phyloP scores from a whole-genome alignment of 306 rosid species.

The Gillenia trifoliata region DNA sequence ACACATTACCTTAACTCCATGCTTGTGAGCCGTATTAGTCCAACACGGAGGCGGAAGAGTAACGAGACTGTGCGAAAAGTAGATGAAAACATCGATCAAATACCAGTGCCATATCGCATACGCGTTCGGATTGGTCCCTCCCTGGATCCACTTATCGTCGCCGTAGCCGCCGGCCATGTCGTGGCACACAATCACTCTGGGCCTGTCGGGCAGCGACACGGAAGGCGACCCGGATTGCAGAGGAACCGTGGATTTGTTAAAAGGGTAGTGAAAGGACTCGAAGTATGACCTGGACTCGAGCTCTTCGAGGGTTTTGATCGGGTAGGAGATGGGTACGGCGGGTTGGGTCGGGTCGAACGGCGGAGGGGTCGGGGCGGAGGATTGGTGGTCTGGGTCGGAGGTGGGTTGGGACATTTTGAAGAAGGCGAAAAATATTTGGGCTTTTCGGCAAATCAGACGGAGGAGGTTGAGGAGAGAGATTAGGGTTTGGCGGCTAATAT shows the following conservation, averaged over 20 bases:
- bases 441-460: neutral
- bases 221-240: slow-evolving; percentile 18
- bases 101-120: slow-evolving; percentile 87
- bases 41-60: slow-evolving; percentile 91
- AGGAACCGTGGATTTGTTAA: slow-evolving; percentile 62
- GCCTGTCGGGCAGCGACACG: slow-evolving; percentile 52
- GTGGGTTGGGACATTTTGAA: slow-evolving; percentile 34
- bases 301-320: slow-evolving; percentile 71
- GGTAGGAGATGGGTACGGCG: slow-evolving; percentile 68
- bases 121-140: slow-evolving; percentile 74
- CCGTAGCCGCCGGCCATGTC: slow-evolving; percentile 84
- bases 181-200: slow-evolving; percentile 78
- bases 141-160: slow-evolving; percentile 90
- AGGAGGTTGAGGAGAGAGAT: slow-evolving; percentile 19
- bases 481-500: slow-evolving; percentile 25
- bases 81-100: slow-evolving; percentile 82
- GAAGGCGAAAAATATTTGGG: slow-evolving; percentile 7
- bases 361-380: slow-evolving; percentile 23
- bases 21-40: slow-evolving; percentile 73
- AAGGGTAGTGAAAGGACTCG: slow-evolving; percentile 79
- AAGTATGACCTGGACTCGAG: slow-evolving; percentile 72
- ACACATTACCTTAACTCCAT: slow-evolving; percentile 76
- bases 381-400: neutral
- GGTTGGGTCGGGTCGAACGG: slow-evolving; percentile 63
- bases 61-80: slow-evolving; percentile 74